Evolutionary conservation across 192 early-diverging fungal genomes (phyloP).

Genomic region (Podila clonocystis): DNA sequence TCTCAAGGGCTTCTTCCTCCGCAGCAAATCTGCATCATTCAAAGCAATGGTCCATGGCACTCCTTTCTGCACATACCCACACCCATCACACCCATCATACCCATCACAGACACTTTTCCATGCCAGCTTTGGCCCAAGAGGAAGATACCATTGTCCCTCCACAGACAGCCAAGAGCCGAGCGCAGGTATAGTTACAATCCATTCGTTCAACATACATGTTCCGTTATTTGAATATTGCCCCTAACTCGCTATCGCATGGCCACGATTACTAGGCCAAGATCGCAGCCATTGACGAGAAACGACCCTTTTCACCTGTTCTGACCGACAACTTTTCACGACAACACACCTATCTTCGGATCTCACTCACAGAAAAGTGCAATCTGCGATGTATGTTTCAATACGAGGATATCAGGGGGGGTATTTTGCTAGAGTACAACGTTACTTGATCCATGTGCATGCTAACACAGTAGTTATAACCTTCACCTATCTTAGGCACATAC

Average conservation of each 20-base stretch:
- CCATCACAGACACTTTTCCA: constrained; percentile 20
- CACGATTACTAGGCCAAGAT: constrained; percentile 44
- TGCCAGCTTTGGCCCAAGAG: constrained; percentile 27
- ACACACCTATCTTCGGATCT: constrained; percentile 96
- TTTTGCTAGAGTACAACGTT: background rate
- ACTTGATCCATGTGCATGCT: background rate
- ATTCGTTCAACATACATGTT: background rate
- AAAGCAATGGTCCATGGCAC: background rate
- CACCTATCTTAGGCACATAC: constrained; percentile 78
- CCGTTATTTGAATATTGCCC: background rate
- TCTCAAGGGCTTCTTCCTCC: background rate
- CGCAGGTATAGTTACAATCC: constrained; percentile 11
- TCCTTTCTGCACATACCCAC: background rate
- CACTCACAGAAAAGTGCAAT: constrained; percentile 95
- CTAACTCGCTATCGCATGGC: background rate
- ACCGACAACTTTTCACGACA: constrained; percentile 84
- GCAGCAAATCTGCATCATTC: background rate
- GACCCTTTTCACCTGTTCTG: constrained; percentile 59
- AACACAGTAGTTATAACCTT: background rate
- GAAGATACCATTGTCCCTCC: constrained; percentile 11
- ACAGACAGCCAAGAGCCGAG: constrained; percentile 7
- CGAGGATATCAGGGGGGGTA: too few relatives aligned
- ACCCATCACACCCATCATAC: background rate
- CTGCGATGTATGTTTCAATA: constrained; percentile 75
- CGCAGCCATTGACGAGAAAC: constrained; percentile 50